A percentile compares a stretch with the other conserved stretches of the same genome.
phyloP scores from a whole-genome alignment of 2,329 filamentous ascomycete genomes.

The Cytospora piceae region DNA sequence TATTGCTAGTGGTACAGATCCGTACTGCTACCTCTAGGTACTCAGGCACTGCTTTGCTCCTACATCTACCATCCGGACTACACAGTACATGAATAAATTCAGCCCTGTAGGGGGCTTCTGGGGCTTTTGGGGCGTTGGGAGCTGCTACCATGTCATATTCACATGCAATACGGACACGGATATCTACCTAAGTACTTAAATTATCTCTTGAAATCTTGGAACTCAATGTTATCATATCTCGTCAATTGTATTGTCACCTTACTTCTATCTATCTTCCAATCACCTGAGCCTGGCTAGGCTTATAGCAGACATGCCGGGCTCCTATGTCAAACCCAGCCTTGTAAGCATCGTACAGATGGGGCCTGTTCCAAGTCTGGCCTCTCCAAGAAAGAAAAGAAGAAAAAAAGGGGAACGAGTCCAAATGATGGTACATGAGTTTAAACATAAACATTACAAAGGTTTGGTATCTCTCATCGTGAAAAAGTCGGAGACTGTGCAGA shows the following conservation, averaged over 20 bases:
- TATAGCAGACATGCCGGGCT: not conserved
- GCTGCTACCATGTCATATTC: too few species aligned
- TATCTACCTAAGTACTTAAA: not conserved
- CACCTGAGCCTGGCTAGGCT: constrained; percentile 4
- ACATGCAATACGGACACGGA: too few species aligned
- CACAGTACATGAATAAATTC: too few species aligned
- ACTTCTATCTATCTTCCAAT: not conserved
- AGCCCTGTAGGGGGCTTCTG: too few species aligned
- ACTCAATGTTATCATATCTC: not conserved
- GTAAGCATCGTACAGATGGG: not conserved
- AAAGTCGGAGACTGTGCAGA: not conserved
- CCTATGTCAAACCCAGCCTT: not conserved
- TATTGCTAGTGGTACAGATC: too few species aligned
- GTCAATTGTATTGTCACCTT: not conserved
- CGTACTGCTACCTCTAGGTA: too few species aligned
- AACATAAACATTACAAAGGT: constrained; percentile 28
- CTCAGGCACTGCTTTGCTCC: too few species aligned
- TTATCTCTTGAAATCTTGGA: not conserved
- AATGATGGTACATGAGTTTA: constrained; percentile 11
- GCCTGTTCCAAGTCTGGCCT: not conserved
- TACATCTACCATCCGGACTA: too few species aligned
- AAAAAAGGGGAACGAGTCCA: not conserved
- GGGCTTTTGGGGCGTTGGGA: too few species aligned
- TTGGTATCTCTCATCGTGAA: constrained; percentile 18
- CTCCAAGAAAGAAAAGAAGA: constrained; percentile 4